phyloP scores from a whole-genome alignment of 441 rosid species.

The Pelargonium myrrhifolium region DNA sequence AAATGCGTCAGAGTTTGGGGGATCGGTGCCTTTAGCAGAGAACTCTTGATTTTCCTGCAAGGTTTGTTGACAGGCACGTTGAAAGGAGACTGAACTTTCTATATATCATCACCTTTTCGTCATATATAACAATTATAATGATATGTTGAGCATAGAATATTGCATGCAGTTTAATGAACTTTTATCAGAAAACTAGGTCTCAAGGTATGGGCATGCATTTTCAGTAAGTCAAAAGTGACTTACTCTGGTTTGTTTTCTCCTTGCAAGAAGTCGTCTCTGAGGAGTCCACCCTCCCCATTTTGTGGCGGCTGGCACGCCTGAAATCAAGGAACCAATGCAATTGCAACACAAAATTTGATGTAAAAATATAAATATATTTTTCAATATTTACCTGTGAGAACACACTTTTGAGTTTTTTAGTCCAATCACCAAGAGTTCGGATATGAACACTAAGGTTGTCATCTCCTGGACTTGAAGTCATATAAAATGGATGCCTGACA shows the following conservation, averaged over 20 bases:
- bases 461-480: constrained; percentile 86
- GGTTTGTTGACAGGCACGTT: too few relatives aligned
- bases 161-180: too few relatives aligned
- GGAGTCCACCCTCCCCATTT: constrained; percentile 45
- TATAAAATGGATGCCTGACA: constrained; percentile 80
- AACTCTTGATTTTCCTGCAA: too few relatives aligned
- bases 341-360: background rate
- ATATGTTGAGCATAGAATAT: too few relatives aligned
- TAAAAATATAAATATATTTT: background rate
- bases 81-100: background rate
- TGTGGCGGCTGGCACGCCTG: constrained; percentile 45
- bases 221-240: constrained; percentile 14
- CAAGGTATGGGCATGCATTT: too few relatives aligned
- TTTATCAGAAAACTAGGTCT: too few relatives aligned
- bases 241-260: constrained; percentile 37
- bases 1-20: too few relatives aligned
- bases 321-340: background rate
- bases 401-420: constrained; percentile 59
- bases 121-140: too few relatives aligned
- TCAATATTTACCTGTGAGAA: constrained; percentile 56
- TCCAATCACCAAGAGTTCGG: constrained; percentile 84
- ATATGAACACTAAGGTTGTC: constrained; percentile 29
- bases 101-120: too few relatives aligned
- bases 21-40: too few relatives aligned
- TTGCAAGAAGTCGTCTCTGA: constrained; percentile 34